Percentiles rank a stretch among this genome's conserved stretches.
Evolutionary conservation across 163 green algal species (phyloP).

Genomic region (Scenedesmus sp.): DNA sequence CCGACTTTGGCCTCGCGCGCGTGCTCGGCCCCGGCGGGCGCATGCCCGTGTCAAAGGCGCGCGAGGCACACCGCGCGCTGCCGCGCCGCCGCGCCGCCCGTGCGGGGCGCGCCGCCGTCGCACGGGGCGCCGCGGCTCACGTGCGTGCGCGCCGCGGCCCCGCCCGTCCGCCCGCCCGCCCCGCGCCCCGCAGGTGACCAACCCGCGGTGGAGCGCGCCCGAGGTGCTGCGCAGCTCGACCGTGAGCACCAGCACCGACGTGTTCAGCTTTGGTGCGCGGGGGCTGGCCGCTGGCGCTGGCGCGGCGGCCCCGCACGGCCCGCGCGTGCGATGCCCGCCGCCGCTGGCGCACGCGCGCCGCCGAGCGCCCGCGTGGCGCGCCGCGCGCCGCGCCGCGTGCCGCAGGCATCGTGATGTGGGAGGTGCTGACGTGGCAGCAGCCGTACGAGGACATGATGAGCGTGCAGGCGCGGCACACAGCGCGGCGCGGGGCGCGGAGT

Average conservation of each 20-base stretch:
- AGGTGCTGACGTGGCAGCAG: constrained; percentile 73
- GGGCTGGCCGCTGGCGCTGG: no score
- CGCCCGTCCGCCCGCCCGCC: no score
- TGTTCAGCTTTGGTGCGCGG: constrained; percentile 41
- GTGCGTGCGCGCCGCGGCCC: no score
- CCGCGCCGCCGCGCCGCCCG: no score
- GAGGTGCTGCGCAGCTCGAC: constrained; percentile 54
- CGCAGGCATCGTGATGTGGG: constrained; percentile 68
- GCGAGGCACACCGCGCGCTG: no score
- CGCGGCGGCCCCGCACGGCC: no score
- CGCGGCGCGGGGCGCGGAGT: no score
- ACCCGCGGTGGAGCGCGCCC: constrained; percentile 65
- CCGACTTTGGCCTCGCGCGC: constrained; percentile 65
- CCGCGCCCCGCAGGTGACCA: constrained; percentile 48
- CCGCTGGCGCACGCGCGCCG: no score
- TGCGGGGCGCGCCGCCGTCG: no score
- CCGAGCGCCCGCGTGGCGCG: no score
- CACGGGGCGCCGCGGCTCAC: no score
- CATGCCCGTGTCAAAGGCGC: constrained; percentile 41
- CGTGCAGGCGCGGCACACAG: constrained; percentile 48
- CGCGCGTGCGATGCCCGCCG: no score
- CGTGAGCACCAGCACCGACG: constrained; percentile 25
- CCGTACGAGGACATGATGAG: constrained; percentile 74
- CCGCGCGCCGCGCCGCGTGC: background rate
- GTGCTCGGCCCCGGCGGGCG: constrained; percentile 32